Conservation (phyloP, 768 basidiomycete species). For the Imleria badia region DNA sequence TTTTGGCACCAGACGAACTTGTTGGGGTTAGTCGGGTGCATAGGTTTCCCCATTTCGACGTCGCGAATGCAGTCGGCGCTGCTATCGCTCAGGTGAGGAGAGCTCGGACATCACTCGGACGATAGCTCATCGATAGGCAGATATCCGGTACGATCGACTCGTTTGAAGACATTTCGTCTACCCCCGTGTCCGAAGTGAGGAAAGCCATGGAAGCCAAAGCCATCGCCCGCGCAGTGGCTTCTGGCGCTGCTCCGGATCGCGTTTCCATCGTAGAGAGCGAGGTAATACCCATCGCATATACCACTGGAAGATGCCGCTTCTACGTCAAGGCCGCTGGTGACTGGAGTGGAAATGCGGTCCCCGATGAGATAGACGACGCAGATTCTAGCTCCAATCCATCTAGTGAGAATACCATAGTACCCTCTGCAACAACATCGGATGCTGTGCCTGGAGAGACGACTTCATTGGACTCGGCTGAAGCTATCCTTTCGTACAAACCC, state of each 20-base stretch:
- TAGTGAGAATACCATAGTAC: conserved; percentile 1
- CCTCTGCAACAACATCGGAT: conserved; percentile 1
- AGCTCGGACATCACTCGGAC: not conserved
- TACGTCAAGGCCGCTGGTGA: conserved; percentile 65
- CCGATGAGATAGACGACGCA: conserved; percentile 20
- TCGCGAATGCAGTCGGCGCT: conserved; percentile 64
- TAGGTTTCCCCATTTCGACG: conserved; percentile 49
- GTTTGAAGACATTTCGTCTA: conserved; percentile 41
- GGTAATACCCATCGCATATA: conserved; percentile 45
- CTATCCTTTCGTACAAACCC: conserved; percentile 38
- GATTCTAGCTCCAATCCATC: not conserved
- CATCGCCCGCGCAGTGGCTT: conserved; percentile 42
- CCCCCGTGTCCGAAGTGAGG: conserved; percentile 31
- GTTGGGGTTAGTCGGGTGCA: conserved; percentile 52
- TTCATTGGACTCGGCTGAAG: conserved; percentile 17
- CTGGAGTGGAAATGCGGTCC: conserved; percentile 29
- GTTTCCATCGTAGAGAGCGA: conserved; percentile 57
- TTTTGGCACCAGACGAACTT: conserved; percentile 52
- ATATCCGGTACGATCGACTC: conserved; percentile 48
- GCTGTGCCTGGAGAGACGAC: conserved; percentile 10
- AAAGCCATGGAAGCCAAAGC: conserved; percentile 38
- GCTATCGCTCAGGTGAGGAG: conserved; percentile 40
- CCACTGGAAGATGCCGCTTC: conserved; percentile 38
- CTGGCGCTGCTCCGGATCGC: conserved; percentile 44
- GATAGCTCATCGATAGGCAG: conserved; percentile 21